Base-by-base conservation (phyloP, 768 basidiomycete genomes). In the Naganishia kalamii region DNA sequence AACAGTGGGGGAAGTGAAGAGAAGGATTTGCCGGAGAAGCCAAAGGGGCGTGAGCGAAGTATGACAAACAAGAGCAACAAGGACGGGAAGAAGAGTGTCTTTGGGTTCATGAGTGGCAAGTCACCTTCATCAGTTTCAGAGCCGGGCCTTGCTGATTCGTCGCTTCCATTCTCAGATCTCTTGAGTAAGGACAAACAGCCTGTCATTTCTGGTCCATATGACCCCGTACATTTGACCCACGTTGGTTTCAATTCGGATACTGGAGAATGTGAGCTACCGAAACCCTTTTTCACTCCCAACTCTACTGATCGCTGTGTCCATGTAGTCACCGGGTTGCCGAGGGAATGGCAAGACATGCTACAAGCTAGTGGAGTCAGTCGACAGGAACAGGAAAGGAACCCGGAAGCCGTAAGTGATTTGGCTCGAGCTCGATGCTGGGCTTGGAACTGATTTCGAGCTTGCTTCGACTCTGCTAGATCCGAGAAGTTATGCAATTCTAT, bases 191-290 rank as follows among this genome's bases (percentile, higher is more conserved):
- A 72, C 60, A 78, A 78, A 70, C 72, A 76, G 57, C 73, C 78
- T 23, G 92, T 94, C 79, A 98, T 99, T 82, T 92, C 90, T 76
- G 93, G 92, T 0, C 96, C 96, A 0, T 98, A 94, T 77, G 96
- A 99, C 79, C 96, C 96, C 33, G 94, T 98, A 41, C 94, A 98
- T 81, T 88, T 99, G 73, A 98, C 96, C 2, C 96, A 99, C 76
- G 96, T 99, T 75, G 94, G 94, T 66, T 98, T 97, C 85, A 97
- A 99, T 79, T 90, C 90, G 6, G 94, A 91, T 63, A 98, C 94
- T 0, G 96, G 96, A 65, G 94, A 99, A 80, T 98, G 80, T 79
- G 60, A 69, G 77, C 72, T 23, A 12, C 30, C 2, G 27, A 32
- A 0, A 32, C 13, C 6, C 23, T 29, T 8, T 21, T 17, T 11